Base-by-base conservation (phyloP, 257 asterid genomes). In the Buddleja alternifolia region DNA sequence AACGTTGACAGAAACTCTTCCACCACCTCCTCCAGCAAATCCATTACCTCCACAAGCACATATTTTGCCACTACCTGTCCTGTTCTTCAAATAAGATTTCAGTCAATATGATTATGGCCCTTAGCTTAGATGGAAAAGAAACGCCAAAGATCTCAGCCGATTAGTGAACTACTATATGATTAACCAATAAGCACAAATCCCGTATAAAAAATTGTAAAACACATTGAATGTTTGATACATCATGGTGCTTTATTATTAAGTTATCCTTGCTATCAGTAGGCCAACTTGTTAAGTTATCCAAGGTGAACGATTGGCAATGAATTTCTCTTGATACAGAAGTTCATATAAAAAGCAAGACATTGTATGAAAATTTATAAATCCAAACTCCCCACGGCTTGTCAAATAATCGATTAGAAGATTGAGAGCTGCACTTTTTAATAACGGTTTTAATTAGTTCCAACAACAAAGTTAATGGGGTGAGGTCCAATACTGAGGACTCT, bases 11-110 rank as follows among this genome's bases (percentile, higher is more conserved):
- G 95, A 85, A 60, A 91, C 82, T 84, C 97, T 86, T 85, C 97
- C 97, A 71, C 97, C 97, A 63, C 96, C 97, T 62, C 97, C 97
- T 58, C 97, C 97, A 66, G 85, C 93, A 89, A 91, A 91, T 71
- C 97, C 97, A 66, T 84, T 57, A 75, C 97, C 97, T 41, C 97
- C 97, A 63, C 76, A 85, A 74, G 97, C 97, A 87, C 91, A 75
- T 67, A 87, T 73, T 72, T 64, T 77, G 67, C 93, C 92, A 68
- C 84, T 86, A 80, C 97, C 97, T 40, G 73, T 83, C 96, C 97
- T 91, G 97, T 81, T 65, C 72, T 44, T 73, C 73, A 83, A 41
- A 66, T 58, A 65, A 63, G 37, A 72, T 66, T 34, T 74, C 63
- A 76, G 72, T 65, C 47, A 72, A 61, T 53, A 55, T 52, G 55